Conservation (phyloP, 441 rosid species). For the Euphorbia celastroides region DNA sequence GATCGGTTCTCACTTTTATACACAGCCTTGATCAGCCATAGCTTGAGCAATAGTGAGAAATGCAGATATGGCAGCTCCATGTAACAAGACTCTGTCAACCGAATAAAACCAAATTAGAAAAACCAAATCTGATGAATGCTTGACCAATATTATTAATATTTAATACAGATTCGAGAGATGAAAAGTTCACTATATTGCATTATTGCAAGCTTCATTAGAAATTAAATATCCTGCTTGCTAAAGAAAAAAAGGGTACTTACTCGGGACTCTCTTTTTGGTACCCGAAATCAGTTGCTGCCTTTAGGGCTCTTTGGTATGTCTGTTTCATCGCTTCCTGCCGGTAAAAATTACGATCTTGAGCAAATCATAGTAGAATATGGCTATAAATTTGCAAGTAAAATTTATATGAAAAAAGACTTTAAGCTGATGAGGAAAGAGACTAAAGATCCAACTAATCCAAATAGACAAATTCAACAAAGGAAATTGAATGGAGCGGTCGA, state of each 20-base stretch:
- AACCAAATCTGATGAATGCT: background rate
- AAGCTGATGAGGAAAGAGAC: no score
- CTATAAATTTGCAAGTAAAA: no score
- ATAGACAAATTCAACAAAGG: background rate
- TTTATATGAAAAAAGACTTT: no score
- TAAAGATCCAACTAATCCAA: no score
- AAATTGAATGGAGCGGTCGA: constrained; percentile 1
- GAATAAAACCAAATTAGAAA: constrained; percentile 6
- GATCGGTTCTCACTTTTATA: constrained; percentile 27
- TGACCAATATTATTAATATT: background rate
- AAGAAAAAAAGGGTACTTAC: constrained; percentile 49
- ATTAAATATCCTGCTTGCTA: background rate
- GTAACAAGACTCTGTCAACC: constrained; percentile 66
- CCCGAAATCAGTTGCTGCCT: constrained; percentile 91
- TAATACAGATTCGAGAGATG: no score
- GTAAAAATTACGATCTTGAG: constrained; percentile 14
- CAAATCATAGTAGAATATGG: constrained; percentile 7
- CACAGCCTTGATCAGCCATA: constrained; percentile 98
- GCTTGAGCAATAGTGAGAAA: constrained; percentile 95
- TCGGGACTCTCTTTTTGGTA: constrained; percentile 93
- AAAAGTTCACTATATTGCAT: background rate
- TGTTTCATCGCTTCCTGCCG: constrained; percentile 97
- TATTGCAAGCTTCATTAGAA: background rate
- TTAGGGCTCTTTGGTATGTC: constrained; percentile 79
- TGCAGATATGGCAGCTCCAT: constrained; percentile 88